Evolutionary conservation across 1,139 yeast species (phyloP), one percentile per base, ranked within the genome.

Genomic region (Candida tetrigidarum): DNA sequence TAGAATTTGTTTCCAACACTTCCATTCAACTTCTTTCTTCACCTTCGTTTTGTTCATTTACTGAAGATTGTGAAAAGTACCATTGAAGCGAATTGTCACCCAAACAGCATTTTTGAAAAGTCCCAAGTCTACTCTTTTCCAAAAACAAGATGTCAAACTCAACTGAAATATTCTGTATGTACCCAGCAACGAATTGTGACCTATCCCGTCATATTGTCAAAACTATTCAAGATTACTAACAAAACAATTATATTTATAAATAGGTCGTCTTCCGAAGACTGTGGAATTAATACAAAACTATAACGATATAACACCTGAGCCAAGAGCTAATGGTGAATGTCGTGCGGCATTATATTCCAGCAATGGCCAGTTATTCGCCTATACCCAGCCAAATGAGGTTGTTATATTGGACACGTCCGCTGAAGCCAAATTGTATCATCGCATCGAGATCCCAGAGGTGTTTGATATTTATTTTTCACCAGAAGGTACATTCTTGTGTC

Each of bases 401-500:
- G 73, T 74, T 44, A 75, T 91, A 26, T 72, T 81, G 45, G 75
- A 81, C 52, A 80, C 95, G n/a, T 69, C 67, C 12, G 51, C 49
- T 25, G 59, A 58, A 41, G 65, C 72, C 29, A 59, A 61, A 7
- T 28, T 54, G n/a, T 56, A 54, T 16, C 52, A 52, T 41, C 69
- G 64, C 14, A 63, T 87, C 42, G 80, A 74, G 26, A 68, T 81
- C 32, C 62, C 71, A 23, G 91, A 87, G 51, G 87, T 87, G 18
- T 83, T 85, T 57, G 98, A 93, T 60, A 67, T 93, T 57, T 83
- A 82, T 54, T 90, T 93, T 62, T 89, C 97, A 10, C 96, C 97
- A 9, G 75, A 82, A 45, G 98, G 97, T n/a, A 81, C 84, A 38
- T 92, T 75, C 61, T 67, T 93, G 52, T 81, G 91, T 55, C 81